These are phyloP conservation scores for Laburnicola sp. DNA, from an alignment of 2,329 filamentous ascomycete species.

Conservation along the genomic window DNA sequence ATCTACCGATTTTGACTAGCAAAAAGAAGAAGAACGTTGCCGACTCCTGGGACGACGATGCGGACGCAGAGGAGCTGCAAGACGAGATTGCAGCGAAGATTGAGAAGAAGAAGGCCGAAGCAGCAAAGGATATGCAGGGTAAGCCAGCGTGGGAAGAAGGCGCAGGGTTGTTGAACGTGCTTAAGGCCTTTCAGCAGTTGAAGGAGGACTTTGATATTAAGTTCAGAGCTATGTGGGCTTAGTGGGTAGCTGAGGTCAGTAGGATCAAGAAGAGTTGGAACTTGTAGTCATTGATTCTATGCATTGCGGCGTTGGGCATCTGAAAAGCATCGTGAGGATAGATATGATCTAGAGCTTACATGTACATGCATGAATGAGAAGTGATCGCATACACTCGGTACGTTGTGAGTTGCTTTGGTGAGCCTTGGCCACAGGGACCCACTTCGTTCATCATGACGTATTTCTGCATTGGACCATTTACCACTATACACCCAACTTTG, in stretches of 20 bases:
- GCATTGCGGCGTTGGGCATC: background rate
- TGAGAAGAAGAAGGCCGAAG: slow-evolving; percentile 30
- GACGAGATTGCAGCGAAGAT: slow-evolving; percentile 34
- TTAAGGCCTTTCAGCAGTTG: slow-evolving; percentile 61
- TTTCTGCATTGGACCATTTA: background rate
- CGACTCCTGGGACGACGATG: slow-evolving; percentile 48
- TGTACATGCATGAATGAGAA: background rate
- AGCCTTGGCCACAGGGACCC: background rate
- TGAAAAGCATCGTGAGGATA: slow-evolving; percentile 7
- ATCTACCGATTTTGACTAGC: slow-evolving; percentile 30
- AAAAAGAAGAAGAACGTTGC: slow-evolving; percentile 48
- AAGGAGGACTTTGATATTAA: slow-evolving; percentile 65
- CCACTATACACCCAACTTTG: background rate
- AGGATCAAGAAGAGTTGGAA: background rate
- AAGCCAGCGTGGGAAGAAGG: slow-evolving; percentile 50
- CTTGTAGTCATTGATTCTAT: background rate
- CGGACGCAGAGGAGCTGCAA: slow-evolving; percentile 42
- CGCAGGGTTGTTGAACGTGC: slow-evolving; percentile 57
- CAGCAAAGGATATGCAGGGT: slow-evolving; percentile 22
- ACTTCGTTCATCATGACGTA: slow-evolving; percentile 3
- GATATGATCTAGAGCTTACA: background rate
- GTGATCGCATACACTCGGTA: too few relatives aligned
- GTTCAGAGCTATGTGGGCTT: slow-evolving; percentile 65
- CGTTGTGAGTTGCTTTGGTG: too few relatives aligned
- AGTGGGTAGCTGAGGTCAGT: slow-evolving; percentile 3